Base-by-base conservation (phyloP, 805 yeast species). In the Hanseniaspora guilliermondii region DNA sequence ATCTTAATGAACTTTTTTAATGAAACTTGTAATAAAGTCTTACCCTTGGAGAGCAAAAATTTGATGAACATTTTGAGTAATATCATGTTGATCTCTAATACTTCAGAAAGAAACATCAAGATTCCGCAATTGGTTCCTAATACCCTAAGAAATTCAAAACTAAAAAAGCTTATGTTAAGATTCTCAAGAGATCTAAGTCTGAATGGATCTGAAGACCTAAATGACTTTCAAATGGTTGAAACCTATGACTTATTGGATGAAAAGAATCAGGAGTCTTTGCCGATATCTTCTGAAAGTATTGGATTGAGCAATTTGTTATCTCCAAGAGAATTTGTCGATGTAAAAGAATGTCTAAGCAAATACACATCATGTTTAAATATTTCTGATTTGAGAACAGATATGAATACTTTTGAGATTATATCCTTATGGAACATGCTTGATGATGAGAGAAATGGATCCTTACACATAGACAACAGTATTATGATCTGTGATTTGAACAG, bases 1-100 rank as follows among this genome's bases (percentile, higher is more conserved):
- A 82, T 87, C 0, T 69, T 87, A 61, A 75, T 85, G 45, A 85
- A 85, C 62, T 84, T 87, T 63, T 82, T 86, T 62, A 85, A 85
- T 64, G 95, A 85, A 66, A 87, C 82, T 14, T 73, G 81, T n/a
- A 72, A 78, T n/a, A 62, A 65, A 12, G 72, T 65, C 56, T 68
- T 84, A 53, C 94, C 93, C 0, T 67, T 81, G 21, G 91, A 85
- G 59, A 72, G 85, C 2, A 77, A 78, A 66, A 73, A 69, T 56
- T 66, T 85, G 56, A 70, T 84, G 32, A 87, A 80, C 56, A 66
- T 78, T 1, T 81, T 85, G 1, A 79, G 89, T 0, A 76, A 69
- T 60, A 66, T 85, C 47, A 75, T 82, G 27, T 75, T 78, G 2
- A 70, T 68, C 40, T 38, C 21, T 8, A 45, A 27, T 25, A 37